Percentiles rank a stretch among this genome's conserved stretches.
phyloP scores from a whole-genome alignment of 352 stramenopile species.

The Phytophthora foliorum region DNA sequence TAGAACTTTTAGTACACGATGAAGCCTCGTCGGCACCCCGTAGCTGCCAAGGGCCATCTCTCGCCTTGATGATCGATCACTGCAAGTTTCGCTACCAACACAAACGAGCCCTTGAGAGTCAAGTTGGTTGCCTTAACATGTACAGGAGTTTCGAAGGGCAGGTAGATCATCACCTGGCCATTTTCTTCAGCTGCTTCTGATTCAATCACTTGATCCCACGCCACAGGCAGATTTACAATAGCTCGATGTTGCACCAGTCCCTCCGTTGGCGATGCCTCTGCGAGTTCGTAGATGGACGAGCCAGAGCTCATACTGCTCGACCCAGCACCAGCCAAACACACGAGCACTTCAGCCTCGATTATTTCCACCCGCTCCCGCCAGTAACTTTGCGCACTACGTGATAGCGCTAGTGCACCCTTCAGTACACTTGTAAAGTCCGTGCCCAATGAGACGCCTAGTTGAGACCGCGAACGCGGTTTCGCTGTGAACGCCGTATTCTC shows the following conservation, averaged over 20 bases:
- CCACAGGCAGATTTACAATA: constrained; percentile 33
- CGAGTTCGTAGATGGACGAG: constrained; percentile 25
- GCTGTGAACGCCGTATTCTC: constrained; percentile 53
- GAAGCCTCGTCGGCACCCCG: constrained; percentile 53
- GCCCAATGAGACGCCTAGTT: constrained; percentile 58
- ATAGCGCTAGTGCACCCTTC: constrained; percentile 46
- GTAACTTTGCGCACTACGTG: constrained; percentile 16
- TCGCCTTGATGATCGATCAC: constrained; percentile 42
- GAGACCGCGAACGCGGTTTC: constrained; percentile 57
- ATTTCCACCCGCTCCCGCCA: constrained; percentile 27
- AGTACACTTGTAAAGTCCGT: constrained; percentile 63
- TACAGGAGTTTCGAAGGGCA: constrained; percentile 54
- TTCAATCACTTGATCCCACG: constrained; percentile 32
- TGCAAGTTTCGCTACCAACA: constrained; percentile 45
- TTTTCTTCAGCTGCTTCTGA: neutral
- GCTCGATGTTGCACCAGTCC: constrained; percentile 36
- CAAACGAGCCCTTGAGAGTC: constrained; percentile 55
- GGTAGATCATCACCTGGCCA: constrained; percentile 27
- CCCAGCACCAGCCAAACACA: constrained; percentile 33
- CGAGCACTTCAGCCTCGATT: constrained; percentile 43
- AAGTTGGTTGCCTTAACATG: constrained; percentile 49
- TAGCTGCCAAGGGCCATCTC: constrained; percentile 47
- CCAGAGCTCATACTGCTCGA: constrained; percentile 1
- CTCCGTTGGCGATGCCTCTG: constrained; percentile 9
- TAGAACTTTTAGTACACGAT: constrained; percentile 55